Percentiles rank a stretch among this genome's conserved stretches.
Evolutionary conservation across 176 grass and related monocot species (phyloP).

Genomic region (Typha latifolia): DNA sequence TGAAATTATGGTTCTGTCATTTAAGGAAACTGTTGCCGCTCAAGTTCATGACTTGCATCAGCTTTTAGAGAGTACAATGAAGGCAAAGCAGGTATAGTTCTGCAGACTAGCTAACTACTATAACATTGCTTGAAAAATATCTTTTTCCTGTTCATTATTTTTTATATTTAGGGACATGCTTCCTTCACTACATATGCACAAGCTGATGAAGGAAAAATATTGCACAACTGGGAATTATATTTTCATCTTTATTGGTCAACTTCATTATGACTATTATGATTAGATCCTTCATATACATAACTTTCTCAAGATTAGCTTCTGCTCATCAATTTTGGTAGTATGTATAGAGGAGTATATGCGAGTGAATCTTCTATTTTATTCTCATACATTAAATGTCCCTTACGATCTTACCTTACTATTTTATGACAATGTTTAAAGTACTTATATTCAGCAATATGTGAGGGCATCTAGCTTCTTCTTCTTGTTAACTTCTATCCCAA

Average conservation of each 20-base stretch:
- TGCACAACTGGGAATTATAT: background rate
- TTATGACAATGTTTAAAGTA: no score
- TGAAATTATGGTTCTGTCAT: constrained; percentile 74
- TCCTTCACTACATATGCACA: background rate
- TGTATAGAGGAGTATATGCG: no score
- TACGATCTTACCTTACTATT: no score
- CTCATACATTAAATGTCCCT: no score
- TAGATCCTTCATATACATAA: no score
- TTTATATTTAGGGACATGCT: background rate
- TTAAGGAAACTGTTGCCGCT: constrained; percentile 52
- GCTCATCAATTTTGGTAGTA: no score
- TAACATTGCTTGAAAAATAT: background rate
- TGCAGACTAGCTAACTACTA: background rate
- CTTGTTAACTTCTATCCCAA: background rate
- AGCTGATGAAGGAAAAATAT: background rate
- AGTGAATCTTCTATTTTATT: no score
- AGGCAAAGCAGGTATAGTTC: constrained; percentile 75
- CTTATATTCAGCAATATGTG: no score
- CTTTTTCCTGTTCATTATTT: background rate
- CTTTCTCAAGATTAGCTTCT: no score
- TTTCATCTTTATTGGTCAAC: no score
- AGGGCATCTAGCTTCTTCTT: no score
- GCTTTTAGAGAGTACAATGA: constrained; percentile 64
- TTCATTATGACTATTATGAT: no score
- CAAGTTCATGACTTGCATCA: constrained; percentile 79